Percentiles rank a stretch among this genome's conserved stretches.
These are phyloP conservation scores for Avicennia marina DNA, from an alignment of 257 asterid genomes.

Conservation along the genomic window DNA sequence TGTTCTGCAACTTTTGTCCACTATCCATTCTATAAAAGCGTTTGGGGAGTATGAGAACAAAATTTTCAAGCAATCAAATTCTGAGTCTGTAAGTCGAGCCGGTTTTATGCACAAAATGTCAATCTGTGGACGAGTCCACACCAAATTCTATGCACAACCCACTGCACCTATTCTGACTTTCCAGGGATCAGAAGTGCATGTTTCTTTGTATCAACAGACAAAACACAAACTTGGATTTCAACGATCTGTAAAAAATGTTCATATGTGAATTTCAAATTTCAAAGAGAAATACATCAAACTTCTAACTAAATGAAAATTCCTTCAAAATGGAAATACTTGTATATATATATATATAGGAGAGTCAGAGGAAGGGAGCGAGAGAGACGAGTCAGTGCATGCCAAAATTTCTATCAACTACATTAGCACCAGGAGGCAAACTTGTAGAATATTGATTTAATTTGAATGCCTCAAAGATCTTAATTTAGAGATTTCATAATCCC, in stretches of 20 bases:
- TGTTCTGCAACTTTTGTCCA: constrained; percentile 2
- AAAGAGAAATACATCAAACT: too few relatives aligned
- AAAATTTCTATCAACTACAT: neutral
- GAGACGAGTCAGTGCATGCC: neutral
- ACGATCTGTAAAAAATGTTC: neutral
- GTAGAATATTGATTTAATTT: neutral
- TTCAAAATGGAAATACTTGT: neutral
- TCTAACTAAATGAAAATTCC: neutral
- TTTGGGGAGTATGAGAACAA: constrained; percentile 2
- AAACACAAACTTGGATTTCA: constrained; percentile 5
- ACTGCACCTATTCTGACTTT: constrained; percentile 5
- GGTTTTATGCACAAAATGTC: constrained; percentile 10
- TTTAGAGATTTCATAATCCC: constrained; percentile 1
- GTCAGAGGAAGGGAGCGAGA: neutral
- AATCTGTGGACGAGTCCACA: neutral
- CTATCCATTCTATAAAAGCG: constrained; percentile 7
- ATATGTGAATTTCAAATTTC: neutral
- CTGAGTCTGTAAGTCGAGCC: constrained; percentile 11
- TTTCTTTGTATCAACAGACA: neutral
- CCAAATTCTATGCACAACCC: constrained; percentile 2
- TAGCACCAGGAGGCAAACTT: neutral
- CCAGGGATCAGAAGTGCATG: neutral
- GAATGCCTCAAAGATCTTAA: neutral
- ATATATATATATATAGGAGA: neutral
- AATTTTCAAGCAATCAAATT: constrained; percentile 1